Evolutionary conservation across 2,329 filamentous ascomycete genomes (phyloP).

Genomic region (Aphanocladium album): DNA sequence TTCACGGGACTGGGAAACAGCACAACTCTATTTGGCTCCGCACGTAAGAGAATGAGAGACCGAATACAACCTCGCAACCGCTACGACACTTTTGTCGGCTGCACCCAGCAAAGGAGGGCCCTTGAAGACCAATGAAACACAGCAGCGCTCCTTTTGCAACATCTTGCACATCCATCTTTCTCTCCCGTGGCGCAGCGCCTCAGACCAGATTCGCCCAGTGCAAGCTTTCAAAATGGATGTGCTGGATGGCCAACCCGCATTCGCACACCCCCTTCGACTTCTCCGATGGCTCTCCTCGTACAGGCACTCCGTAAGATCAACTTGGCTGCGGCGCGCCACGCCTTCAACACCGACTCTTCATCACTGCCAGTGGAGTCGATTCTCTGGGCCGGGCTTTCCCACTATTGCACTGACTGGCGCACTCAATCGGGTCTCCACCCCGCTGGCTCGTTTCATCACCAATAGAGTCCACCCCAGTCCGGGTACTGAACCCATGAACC

Average conservation of each 20-base stretch:
- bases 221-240: background rate
- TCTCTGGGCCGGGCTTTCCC: background rate
- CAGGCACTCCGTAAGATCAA: background rate
- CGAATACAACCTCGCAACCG: background rate
- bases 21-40: background rate
- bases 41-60: background rate
- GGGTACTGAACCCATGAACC: constrained; percentile 12
- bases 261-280: background rate
- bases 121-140: background rate
- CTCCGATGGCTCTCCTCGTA: background rate
- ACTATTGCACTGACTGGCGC: background rate
- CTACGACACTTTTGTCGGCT: background rate
- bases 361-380: background rate
- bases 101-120: background rate
- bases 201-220: background rate
- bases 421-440: background rate
- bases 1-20: background rate
- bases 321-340: background rate
- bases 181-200: too few relatives aligned
- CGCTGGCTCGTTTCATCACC: constrained; percentile 7
- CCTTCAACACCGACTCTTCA: constrained; percentile 2
- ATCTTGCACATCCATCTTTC: background rate
- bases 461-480: background rate
- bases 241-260: background rate
- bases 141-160: background rate